Conservation (phyloP, 1,139 yeast species). For the Yamadazyma taylorii region DNA sequence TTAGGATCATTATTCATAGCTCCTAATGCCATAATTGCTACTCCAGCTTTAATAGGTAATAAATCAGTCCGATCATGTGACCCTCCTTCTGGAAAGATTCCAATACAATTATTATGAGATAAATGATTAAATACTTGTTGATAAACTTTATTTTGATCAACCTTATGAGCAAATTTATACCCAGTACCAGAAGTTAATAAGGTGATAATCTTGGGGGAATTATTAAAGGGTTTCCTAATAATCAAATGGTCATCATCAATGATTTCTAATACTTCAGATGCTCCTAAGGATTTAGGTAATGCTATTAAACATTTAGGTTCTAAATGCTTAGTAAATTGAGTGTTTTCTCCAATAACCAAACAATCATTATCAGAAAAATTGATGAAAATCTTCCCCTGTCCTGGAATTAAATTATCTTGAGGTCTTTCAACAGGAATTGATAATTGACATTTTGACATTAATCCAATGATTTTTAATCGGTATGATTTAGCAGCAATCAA, state of each 20-base stretch:
- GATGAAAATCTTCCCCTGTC: conserved; percentile 58
- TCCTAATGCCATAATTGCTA: conserved; percentile 51
- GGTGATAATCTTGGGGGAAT: conserved; percentile 41
- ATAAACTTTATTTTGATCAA: conserved; percentile 83
- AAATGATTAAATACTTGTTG: conserved; percentile 80
- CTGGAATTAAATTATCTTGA: conserved; percentile 73
- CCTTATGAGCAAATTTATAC: conserved; percentile 75
- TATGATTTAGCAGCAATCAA: conserved; percentile 85
- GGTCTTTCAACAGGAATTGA: conserved; percentile 91
- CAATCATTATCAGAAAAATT: conserved; percentile 49
- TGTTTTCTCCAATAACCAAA: conserved; percentile 61
- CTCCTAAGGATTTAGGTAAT: conserved; percentile 78
- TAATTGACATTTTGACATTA: conserved; percentile 70
- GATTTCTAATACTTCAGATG: conserved; percentile 67
- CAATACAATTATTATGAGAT: conserved; percentile 77
- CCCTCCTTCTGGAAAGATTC: conserved; percentile 94
- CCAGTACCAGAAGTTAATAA: conserved; percentile 53
- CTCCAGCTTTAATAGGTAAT: conserved; percentile 48
- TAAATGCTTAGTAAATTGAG: conserved; percentile 68
- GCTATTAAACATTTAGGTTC: conserved; percentile 69
- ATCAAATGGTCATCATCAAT: conserved; percentile 71
- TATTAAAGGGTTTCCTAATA: conserved; percentile 73
- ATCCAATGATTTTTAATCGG: conserved; percentile 66
- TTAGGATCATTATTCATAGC: conserved; percentile 32
- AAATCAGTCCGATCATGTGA: conserved; percentile 42